Evolutionary conservation across 2,329 filamentous ascomycete species (phyloP), one percentile per base, ranked within the genome.

Genomic region (Sclerotinia trifoliorum): DNA sequence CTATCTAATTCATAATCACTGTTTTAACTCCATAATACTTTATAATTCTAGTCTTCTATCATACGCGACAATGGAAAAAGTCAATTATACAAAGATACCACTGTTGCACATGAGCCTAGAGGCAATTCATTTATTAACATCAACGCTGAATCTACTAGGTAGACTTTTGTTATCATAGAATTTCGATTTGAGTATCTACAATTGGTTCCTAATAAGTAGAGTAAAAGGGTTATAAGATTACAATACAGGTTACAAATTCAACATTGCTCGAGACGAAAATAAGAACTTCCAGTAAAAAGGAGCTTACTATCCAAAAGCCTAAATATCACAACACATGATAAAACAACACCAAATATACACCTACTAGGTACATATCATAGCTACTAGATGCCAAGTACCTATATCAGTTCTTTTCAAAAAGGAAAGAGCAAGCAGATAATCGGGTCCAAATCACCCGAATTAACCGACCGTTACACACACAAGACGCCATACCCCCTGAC

Each of bases 401-500:
- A 29, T 29, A 29, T 29, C 29, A 5, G 5, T 3, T 3, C 29
- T 29, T 29, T 29, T 29, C 29, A 49, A 62, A 24, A 19, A 32
- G 58, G 44, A 49, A 62, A 29, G 58, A 35, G 29, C 44, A 35
- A 39, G 24, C 56, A 29, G 56, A 39, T 11, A 32, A 26, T 17
- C 58, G 58, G 58, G 21, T 11, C 24, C 11, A 49, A 17, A 26
- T 62, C 11, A 29, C 13, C 58, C 58, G 58, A 62, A 29, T 49
- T 49, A 42, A 49, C 58, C 58, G 58, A 39, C 15, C n/a, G 26
- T 35, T 32, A 35, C 4, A 5, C 6, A 61, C 44, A n/a, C 21
- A 57, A 57, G n/a, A 35, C 54, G 21, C 44, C 44, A 61, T 61
- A 61, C 29, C 44, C 58, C 44, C 48, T 48, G 24, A 24, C 21